phyloP scores from a whole-genome alignment of 495 filamentous ascomycete genomes.

The Tuber indicum region DNA sequence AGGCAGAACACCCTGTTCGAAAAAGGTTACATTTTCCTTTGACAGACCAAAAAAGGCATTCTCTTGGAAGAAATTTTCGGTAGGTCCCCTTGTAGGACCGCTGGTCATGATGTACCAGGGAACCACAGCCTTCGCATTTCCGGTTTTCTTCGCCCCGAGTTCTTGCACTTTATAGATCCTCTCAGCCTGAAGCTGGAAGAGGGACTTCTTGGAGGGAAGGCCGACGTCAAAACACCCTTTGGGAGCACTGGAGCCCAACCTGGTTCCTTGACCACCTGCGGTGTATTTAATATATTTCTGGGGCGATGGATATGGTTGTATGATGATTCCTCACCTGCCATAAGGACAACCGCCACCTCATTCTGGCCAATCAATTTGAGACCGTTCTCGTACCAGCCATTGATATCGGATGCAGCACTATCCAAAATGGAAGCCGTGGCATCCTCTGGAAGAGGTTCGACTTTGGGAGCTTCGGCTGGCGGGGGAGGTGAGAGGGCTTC shows the following conservation, averaged over 20 bases:
- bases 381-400: slow-evolving; percentile 78
- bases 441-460: slow-evolving; percentile 86
- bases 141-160: slow-evolving; percentile 65
- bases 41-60: slow-evolving; percentile 83
- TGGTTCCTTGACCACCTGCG: slow-evolving; percentile 87
- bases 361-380: slow-evolving; percentile 77
- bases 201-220: slow-evolving; percentile 79
- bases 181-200: slow-evolving; percentile 97
- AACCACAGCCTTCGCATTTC: slow-evolving; percentile 61
- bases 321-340: slow-evolving; percentile 50
- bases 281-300: slow-evolving; percentile 9
- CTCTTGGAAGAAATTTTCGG: slow-evolving; percentile 85
- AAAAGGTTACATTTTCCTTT: slow-evolving; percentile 79
- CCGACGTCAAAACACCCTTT: slow-evolving; percentile 97
- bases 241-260: slow-evolving; percentile 86
- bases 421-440: slow-evolving; percentile 88
- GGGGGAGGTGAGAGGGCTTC: slow-evolving; percentile 69
- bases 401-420: slow-evolving; percentile 69
- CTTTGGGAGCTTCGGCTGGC: slow-evolving; percentile 45
- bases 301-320: slow-evolving; percentile 1
- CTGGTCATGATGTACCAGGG: slow-evolving; percentile 99
- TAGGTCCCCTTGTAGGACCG: slow-evolving; percentile 86
- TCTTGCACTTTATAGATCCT: slow-evolving; percentile 80
- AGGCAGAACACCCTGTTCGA: slow-evolving; percentile 94
- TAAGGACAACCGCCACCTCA: slow-evolving; percentile 89